phyloP scores from a whole-genome alignment of 2,329 filamentous ascomycete genomes.

The Microsporum audouinii region DNA sequence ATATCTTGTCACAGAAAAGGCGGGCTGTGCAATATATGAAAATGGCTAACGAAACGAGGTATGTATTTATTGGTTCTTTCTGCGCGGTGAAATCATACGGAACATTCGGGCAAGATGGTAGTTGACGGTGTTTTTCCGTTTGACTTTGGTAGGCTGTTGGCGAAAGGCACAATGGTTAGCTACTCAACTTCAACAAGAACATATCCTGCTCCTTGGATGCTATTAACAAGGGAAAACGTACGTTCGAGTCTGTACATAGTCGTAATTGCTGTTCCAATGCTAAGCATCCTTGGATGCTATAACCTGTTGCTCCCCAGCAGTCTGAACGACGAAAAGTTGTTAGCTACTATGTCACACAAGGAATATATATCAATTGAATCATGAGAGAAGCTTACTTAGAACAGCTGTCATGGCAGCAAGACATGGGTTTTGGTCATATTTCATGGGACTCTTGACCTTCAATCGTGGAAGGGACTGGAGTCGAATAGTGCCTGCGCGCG shows the following conservation, averaged over 20 bases:
- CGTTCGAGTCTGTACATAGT: conserved; percentile 68
- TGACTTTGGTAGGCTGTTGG: conserved; percentile 42
- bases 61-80: conserved; percentile 41
- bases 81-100: conserved; percentile 58
- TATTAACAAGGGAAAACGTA: conserved; percentile 29
- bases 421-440: conserved; percentile 51
- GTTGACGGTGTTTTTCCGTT: conserved; percentile 73
- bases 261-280: conserved; percentile 50
- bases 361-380: background rate
- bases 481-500: conserved; percentile 35
- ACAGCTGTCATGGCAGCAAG: conserved; percentile 55
- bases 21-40: background rate
- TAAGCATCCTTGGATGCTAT: conserved; percentile 45
- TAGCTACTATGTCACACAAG: background rate
- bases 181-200: background rate
- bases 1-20: background rate
- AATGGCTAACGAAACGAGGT: background rate
- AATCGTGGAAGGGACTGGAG: conserved; percentile 43
- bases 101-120: conserved; percentile 75
- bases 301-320: conserved; percentile 39
- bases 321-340: conserved; percentile 19
- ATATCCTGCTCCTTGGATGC: background rate
- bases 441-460: conserved; percentile 52
- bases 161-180: background rate
- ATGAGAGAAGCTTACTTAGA: conserved; percentile 41